A percentile compares a stretch with the other conserved stretches of the same genome.
Evolutionary conservation across 805 yeast species (phyloP).

Genomic region (Monosporozyma servazzii): DNA sequence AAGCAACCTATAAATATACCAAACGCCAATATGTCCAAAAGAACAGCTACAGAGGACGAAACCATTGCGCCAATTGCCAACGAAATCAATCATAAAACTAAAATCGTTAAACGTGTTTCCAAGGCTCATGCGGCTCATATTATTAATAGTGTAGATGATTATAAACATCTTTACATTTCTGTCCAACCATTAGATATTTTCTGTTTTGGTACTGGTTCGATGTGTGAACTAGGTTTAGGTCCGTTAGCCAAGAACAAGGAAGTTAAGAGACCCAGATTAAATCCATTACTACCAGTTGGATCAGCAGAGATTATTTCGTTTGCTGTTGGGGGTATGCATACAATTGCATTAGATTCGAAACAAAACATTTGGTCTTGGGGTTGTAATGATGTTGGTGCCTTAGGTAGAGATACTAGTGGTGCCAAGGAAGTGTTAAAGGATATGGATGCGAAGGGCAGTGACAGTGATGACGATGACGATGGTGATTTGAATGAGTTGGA

Average conservation of each 20-base stretch:
- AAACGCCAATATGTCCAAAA: constrained; percentile 16
- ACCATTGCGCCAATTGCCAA: neutral
- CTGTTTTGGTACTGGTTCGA: constrained; percentile 94
- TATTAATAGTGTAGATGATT: constrained; percentile 29
- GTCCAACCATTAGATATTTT: constrained; percentile 57
- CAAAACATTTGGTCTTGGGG: constrained; percentile 98
- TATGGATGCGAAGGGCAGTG: constrained; percentile 48
- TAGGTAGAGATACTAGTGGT: constrained; percentile 76
- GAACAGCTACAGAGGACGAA: constrained; percentile 10
- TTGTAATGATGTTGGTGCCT: constrained; percentile 81
- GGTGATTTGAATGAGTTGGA: constrained; percentile 84
- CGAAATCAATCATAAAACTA: neutral
- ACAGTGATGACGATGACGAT: constrained; percentile 55
- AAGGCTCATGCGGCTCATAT: constrained; percentile 16
- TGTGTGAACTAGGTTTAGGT: constrained; percentile 97
- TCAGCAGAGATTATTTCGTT: constrained; percentile 69
- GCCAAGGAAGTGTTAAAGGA: constrained; percentile 59
- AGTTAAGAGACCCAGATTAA: constrained; percentile 91
- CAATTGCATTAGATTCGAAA: constrained; percentile 65
- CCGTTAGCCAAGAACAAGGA: constrained; percentile 87
- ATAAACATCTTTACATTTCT: constrained; percentile 26
- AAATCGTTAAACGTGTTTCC: constrained; percentile 11
- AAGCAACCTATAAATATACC: neutral
- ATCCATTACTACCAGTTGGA: constrained; percentile 59
- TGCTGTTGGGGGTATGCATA: constrained; percentile 95